phyloP scores from a whole-genome alignment of 306 rosid species.

The Trifolium pratense region DNA sequence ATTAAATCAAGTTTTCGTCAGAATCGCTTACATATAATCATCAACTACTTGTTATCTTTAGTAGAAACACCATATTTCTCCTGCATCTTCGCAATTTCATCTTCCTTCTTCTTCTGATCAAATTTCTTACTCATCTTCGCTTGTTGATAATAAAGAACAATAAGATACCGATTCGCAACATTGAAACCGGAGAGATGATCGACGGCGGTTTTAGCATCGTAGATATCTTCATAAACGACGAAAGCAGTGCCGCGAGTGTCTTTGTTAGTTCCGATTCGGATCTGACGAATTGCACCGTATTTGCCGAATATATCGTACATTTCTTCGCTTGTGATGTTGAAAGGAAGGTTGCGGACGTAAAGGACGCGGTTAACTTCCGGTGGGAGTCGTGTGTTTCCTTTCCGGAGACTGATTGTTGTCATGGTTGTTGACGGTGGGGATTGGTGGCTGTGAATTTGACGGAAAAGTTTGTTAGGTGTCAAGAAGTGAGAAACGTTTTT shows the following conservation, averaged over 20 bases:
- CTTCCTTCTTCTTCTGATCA: conserved; percentile 95
- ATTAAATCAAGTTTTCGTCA: background rate
- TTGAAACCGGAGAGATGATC: conserved; percentile 97
- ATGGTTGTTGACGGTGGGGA: conserved; percentile 30
- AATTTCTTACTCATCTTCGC: conserved; percentile 97
- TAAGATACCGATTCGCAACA: conserved; percentile 88
- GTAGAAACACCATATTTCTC: conserved; percentile 91
- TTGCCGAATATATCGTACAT: conserved; percentile 99
- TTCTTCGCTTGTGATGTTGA: conserved; percentile 97
- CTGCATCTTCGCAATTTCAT: conserved; percentile 82
- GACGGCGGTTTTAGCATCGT: conserved; percentile 97
- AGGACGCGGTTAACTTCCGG: conserved; percentile 96
- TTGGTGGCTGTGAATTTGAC: conserved; percentile 30
- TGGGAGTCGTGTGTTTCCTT: conserved; percentile 89
- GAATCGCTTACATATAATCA: background rate
- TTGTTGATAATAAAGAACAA: conserved; percentile 90
- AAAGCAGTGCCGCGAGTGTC: conserved; percentile 98
- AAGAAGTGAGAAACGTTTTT: background rate
- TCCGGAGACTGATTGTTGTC: conserved; percentile 88
- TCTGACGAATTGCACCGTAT: conserved; percentile 97
- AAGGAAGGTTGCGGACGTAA: conserved; percentile 87
- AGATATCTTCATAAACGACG: conserved; percentile 97
- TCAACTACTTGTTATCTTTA: conserved; percentile 77
- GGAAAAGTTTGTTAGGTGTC: background rate
- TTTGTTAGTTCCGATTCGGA: conserved; percentile 86